Percentiles rank a stretch among this genome's conserved stretches.
Evolutionary conservation across 2,329 filamentous ascomycete species (phyloP).

Genomic region (Apiospora sp.): DNA sequence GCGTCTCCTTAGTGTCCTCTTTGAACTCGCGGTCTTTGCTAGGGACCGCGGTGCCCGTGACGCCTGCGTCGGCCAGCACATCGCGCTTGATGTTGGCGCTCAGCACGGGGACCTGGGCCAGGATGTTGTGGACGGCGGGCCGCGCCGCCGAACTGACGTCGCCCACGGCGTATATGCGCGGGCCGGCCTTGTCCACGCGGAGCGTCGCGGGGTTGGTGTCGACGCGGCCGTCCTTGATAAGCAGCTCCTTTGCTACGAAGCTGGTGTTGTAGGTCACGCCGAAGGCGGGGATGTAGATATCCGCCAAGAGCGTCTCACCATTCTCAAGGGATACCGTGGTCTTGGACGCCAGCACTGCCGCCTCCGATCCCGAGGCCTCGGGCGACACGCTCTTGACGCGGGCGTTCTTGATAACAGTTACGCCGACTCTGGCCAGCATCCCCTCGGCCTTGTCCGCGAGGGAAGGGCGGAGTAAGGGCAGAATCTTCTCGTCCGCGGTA

Average conservation of each 20-base stretch:
- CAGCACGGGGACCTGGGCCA: conserved; percentile 51
- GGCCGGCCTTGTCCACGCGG: conserved; percentile 42
- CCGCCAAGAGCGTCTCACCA: conserved; percentile 48
- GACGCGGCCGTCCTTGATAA: conserved; percentile 47
- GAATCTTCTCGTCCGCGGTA: conserved; percentile 46
- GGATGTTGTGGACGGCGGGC: conserved; percentile 52
- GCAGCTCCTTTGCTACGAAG: conserved; percentile 45
- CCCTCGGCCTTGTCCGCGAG: conserved; percentile 51
- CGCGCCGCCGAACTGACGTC: conserved; percentile 51
- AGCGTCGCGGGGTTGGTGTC: conserved; percentile 47
- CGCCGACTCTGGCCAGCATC: conserved; percentile 53
- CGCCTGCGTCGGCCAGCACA: conserved; percentile 47
- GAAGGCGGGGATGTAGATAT: conserved; percentile 57
- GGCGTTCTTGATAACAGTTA: conserved; percentile 52
- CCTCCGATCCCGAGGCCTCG: conserved; percentile 36
- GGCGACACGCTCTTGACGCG: conserved; percentile 47
- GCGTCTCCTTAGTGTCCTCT: conserved; percentile 53
- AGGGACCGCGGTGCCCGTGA: conserved; percentile 29
- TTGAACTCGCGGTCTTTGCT: conserved; percentile 46
- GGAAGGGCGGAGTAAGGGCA: conserved; percentile 49
- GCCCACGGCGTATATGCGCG: conserved; percentile 55
- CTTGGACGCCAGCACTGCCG: conserved; percentile 33
- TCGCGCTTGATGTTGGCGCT: conserved; percentile 58
- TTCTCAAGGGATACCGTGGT: conserved; percentile 49
- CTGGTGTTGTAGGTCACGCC: conserved; percentile 51